Base-by-base conservation (phyloP, 2,329 filamentous ascomycete species). In the Aspergillus ibericus region DNA sequence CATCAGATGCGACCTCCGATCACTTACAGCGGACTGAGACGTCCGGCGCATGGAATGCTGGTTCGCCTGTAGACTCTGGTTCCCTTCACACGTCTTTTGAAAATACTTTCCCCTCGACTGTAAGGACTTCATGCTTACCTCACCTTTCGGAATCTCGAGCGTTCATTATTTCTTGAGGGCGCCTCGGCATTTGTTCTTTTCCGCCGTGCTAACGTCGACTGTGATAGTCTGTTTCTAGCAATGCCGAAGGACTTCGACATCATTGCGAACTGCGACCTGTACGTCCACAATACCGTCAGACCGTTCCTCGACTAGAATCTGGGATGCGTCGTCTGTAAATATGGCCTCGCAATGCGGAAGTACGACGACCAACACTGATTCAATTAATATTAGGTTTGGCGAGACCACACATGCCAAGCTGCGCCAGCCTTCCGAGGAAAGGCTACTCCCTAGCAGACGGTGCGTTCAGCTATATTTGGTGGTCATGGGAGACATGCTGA, bases 251-350 rank as follows among this genome's bases (percentile, higher is more conserved):
- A 60, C 53, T 53, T 46, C 53, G 51, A 60, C 46, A 46, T 40
- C 27, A 46, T 36, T 50, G 47, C 51, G 38, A 52, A 54, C 32
- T 47, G 54, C 59, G 59, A 62, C 44, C 56, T 60, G 58, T 66
- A 65, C 62, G 64, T 59, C 55, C 59, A 62, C 35, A 56, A 62
- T 53, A 59, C 46, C 63, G 56, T 54, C 59, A 62, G 56, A 56
- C 60, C 52, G 49, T 60, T 59, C 57, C 64, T 55, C 58, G 58
- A 50, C 55, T 42, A 55, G 56, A 53, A 47, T 59, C 59, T 64
- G 65, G 66, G 48, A 68, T 68, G 66, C 60, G 63, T 61, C 56
- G 51, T 49, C 58, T 61, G 66, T 68, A 62, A 65, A 61, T 66
- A 64, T 62, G 27, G 42, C 47, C 56, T 56, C 44, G 25, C 58